Conservation (phyloP, 768 basidiomycete genomes). For the Suillus subluteus region DNA sequence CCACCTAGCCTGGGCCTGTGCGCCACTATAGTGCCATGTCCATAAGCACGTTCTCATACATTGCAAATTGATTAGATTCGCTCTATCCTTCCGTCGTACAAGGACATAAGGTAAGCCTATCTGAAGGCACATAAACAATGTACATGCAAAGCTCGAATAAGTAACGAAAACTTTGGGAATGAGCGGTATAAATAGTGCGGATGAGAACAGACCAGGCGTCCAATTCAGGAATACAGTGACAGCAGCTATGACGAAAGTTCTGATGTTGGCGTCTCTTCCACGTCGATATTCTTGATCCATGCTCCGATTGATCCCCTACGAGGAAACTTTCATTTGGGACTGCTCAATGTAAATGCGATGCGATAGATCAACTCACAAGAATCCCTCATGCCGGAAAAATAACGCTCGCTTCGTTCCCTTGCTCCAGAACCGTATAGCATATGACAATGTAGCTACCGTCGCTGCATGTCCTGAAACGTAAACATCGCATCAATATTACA, state of each 20-base stretch:
- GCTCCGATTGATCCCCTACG: conserved; percentile 90
- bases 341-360: conserved; percentile 3
- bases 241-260: conserved; percentile 2
- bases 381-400: conserved; percentile 97
- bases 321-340: conserved; percentile 13
- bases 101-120: conserved; percentile 3
- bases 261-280: conserved; percentile 31
- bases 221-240: no score
- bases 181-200: conserved; percentile 9
- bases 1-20: no score
- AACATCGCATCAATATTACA: conserved; percentile 13
- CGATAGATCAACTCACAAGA: conserved; percentile 68
- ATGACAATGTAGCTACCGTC: conserved; percentile 95
- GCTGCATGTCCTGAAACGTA: conserved; percentile 81
- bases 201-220: no score
- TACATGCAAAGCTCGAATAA: not conserved
- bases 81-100: not conserved
- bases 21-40: no score
- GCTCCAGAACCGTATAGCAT: conserved; percentile 99
- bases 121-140: not conserved
- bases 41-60: not conserved
- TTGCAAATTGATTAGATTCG: not conserved
- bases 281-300: conserved; percentile 95
- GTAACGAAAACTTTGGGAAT: not conserved
- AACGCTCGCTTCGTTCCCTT: conserved; percentile 96